A percentile compares a stretch with the other conserved stretches of the same genome.
phyloP scores from a whole-genome alignment of 192 early-diverging fungal species.

The Entrophospora sp. region DNA sequence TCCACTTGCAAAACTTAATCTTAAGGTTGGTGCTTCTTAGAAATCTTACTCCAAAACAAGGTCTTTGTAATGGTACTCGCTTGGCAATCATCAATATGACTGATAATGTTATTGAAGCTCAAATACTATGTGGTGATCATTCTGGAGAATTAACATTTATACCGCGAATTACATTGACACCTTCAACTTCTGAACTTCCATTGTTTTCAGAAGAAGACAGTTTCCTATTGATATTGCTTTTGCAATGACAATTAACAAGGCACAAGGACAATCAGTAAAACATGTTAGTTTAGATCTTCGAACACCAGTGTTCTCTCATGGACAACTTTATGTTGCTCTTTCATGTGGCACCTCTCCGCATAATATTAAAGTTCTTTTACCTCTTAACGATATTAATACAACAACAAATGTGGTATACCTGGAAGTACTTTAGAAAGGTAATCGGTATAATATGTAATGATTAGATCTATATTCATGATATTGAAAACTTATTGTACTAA shows the following conservation, averaged over 20 bases:
- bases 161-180: constrained; percentile 12
- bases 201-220: constrained; percentile 12
- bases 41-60: constrained; percentile 19
- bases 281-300: background rate
- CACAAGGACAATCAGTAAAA: constrained; percentile 8
- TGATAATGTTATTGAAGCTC: constrained; percentile 5
- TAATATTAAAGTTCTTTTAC: too few species aligned
- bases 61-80: constrained; percentile 26
- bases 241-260: constrained; percentile 23
- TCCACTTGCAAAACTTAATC: too few species aligned
- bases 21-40: constrained; percentile 17
- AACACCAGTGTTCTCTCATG: constrained; percentile 16
- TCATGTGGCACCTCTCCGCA: background rate
- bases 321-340: constrained; percentile 15
- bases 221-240: constrained; percentile 12
- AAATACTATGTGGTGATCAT: constrained; percentile 1
- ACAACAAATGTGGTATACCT: too few species aligned
- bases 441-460: too few species aligned
- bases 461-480: too few species aligned
- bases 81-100: background rate
- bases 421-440: too few species aligned
- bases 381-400: too few species aligned
- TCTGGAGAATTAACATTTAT: constrained; percentile 14
- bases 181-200: background rate
- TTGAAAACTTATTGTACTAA: too few species aligned